Evolutionary conservation across 2,329 filamentous ascomycete species (phyloP).

Genomic region (Trichoderma guizhouense): DNA sequence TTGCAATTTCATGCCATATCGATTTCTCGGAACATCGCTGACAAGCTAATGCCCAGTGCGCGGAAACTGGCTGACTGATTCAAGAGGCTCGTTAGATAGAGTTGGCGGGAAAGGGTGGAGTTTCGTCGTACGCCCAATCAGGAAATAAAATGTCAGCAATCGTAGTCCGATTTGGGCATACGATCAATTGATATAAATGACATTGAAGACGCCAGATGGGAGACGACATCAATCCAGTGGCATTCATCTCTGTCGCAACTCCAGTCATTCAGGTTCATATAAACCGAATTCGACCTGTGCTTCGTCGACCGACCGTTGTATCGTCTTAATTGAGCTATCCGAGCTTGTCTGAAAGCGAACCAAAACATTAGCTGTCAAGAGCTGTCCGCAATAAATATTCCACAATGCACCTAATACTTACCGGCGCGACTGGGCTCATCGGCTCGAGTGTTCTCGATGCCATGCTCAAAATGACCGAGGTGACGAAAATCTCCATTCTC

Average conservation of each 20-base stretch:
- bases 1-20: neutral
- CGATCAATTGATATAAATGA: neutral
- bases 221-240: neutral
- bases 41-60: neutral
- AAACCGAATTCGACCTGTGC: neutral
- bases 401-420: slow-evolving; percentile 18
- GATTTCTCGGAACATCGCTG: neutral
- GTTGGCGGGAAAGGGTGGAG: neutral
- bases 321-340: neutral
- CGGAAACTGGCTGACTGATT: neutral
- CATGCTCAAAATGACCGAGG: slow-evolving; percentile 12
- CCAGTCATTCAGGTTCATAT: neutral
- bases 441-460: slow-evolving; percentile 16
- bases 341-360: neutral
- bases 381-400: neutral
- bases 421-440: slow-evolving; percentile 17
- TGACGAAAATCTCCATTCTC: slow-evolving; percentile 20
- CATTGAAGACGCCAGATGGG: neutral
- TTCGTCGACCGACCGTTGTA: neutral
- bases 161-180: neutral
- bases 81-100: neutral
- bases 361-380: neutral
- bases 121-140: neutral
- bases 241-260: neutral
- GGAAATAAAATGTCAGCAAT: neutral